These are phyloP conservation scores for Papiliotrema fonsecae DNA, from an alignment of 1,284 basidiomycete genomes.

Conservation along the genomic window DNA sequence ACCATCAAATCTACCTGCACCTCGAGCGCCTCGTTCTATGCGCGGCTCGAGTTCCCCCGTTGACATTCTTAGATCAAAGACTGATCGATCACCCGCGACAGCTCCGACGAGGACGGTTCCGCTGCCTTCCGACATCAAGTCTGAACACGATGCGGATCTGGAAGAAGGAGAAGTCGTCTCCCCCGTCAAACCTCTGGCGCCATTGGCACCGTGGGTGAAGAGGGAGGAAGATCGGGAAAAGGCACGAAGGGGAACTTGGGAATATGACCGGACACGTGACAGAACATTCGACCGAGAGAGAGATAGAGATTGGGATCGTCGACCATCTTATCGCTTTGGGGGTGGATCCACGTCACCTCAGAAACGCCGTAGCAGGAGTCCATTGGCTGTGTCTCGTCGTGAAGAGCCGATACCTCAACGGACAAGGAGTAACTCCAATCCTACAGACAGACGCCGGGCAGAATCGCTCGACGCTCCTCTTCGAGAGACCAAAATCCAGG, in stretches of 20 bases:
- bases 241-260: constrained; percentile 2
- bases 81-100: constrained; percentile 1
- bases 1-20: constrained; percentile 6
- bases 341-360: neutral
- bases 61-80: constrained; percentile 8
- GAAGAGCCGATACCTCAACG: too few species aligned
- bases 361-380: neutral
- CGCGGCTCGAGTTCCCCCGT: constrained; percentile 31
- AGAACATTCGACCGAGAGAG: constrained; percentile 16
- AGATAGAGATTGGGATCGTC: too few species aligned
- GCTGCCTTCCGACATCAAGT: constrained; percentile 2
- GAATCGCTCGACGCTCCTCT: too few species aligned
- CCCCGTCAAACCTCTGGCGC: constrained; percentile 18
- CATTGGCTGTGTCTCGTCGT: too few species aligned
- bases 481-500: too few species aligned
- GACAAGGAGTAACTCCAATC: too few species aligned
- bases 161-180: constrained; percentile 45
- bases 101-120: constrained; percentile 1
- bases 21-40: constrained; percentile 24
- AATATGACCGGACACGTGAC: constrained; percentile 14
- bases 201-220: neutral
- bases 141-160: constrained; percentile 21
- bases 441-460: too few species aligned
- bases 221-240: neutral
- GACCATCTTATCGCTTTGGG: neutral